Conservation (phyloP, 768 basidiomycete genomes). For the Tulasnella sp. region DNA sequence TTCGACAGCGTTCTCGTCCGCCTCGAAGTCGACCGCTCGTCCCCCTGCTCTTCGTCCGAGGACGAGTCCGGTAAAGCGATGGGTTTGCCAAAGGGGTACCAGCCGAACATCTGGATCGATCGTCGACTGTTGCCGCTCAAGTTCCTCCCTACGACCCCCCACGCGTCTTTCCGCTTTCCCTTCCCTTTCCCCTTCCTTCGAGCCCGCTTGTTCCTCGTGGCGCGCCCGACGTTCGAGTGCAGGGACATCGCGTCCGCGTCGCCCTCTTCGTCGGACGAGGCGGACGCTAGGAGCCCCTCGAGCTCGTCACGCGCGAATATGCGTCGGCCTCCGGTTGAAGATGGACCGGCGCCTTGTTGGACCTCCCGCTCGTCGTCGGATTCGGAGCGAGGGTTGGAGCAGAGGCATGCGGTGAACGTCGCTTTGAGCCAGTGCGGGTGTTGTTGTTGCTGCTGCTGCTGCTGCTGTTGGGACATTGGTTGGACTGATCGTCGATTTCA, state of each 20-base stretch:
- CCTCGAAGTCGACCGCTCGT: neutral
- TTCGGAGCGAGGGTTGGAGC: neutral
- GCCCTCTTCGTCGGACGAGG: neutral
- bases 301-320: slow-evolving; percentile 5
- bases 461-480: neutral
- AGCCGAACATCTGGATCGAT: neutral
- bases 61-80: neutral
- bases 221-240: slow-evolving; percentile 1
- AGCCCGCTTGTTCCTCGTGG: neutral
- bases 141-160: neutral
- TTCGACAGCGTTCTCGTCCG: neutral
- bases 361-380: neutral
- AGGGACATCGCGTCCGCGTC: slow-evolving; percentile 1
- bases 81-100: slow-evolving; percentile 5
- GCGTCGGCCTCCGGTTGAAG: neutral
- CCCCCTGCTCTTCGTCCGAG: neutral
- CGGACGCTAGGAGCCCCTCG: neutral
- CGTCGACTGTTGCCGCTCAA: neutral
- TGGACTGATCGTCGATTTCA: neutral
- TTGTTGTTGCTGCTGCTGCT: neutral
- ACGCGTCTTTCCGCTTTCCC: neutral
- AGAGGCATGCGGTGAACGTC: neutral
- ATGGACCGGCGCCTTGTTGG: neutral
- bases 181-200: neutral
- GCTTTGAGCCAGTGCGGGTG: no score